Percentiles rank a stretch among this genome's conserved stretches.
These are phyloP conservation scores for Colletotrichum costaricense DNA, from an alignment of 2,329 filamentous ascomycete species.

Conservation along the genomic window DNA sequence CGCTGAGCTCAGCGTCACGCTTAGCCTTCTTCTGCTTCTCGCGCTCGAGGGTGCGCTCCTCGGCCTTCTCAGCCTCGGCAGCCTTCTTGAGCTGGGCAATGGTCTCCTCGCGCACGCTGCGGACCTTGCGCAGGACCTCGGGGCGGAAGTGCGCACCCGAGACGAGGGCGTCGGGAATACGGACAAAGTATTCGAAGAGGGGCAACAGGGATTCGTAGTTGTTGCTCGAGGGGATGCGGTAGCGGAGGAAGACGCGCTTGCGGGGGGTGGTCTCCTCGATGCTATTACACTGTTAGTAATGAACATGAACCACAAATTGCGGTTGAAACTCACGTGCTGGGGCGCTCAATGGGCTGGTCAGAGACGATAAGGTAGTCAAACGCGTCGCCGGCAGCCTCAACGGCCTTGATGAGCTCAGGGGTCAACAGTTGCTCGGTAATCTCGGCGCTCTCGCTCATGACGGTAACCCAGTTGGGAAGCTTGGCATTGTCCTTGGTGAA, in stretches of 20 bases:
- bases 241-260: constrained; percentile 88
- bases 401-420: constrained; percentile 84
- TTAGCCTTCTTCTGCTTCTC: constrained; percentile 88
- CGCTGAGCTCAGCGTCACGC: constrained; percentile 83
- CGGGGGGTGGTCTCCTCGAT: constrained; percentile 85
- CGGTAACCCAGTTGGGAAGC: constrained; percentile 87
- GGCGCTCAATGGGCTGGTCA: constrained; percentile 90
- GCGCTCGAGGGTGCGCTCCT: constrained; percentile 78
- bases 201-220: constrained; percentile 75
- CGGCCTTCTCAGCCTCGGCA: constrained; percentile 83
- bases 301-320: background rate
- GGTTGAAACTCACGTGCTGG: constrained; percentile 73
- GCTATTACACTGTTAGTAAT: constrained; percentile 53
- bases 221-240: constrained; percentile 73
- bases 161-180: constrained; percentile 85
- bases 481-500: constrained; percentile 93
- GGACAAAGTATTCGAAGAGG: constrained; percentile 84
- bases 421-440: constrained; percentile 90
- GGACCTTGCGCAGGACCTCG: constrained; percentile 89
- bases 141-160: constrained; percentile 85
- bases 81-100: constrained; percentile 82
- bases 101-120: constrained; percentile 81
- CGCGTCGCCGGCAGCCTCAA: constrained; percentile 80
- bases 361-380: constrained; percentile 90
- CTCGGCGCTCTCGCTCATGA: constrained; percentile 98